phyloP scores from a whole-genome alignment of 768 basidiomycete genomes.

The Inosperma sp. region DNA sequence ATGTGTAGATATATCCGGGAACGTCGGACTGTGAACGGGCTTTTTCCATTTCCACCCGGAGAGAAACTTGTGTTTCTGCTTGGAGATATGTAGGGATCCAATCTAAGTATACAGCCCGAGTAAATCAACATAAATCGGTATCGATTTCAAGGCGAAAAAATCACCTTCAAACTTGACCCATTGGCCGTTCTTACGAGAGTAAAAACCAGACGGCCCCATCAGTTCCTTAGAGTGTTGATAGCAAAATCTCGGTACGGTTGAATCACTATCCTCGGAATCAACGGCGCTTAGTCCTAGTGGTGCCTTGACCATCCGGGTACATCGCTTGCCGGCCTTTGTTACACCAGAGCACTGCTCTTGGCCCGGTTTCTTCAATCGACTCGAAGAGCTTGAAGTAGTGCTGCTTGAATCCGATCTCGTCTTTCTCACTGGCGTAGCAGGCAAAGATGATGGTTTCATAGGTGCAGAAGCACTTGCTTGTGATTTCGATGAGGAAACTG shows the following conservation, averaged over 20 bases:
- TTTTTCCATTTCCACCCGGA: constrained; percentile 45
- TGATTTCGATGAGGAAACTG: constrained; percentile 18
- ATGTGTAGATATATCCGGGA: constrained; percentile 77
- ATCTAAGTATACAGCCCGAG: no score
- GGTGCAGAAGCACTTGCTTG: background rate
- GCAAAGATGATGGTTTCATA: constrained; percentile 14
- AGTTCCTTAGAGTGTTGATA: constrained; percentile 59
- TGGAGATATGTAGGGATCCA: constrained; percentile 69
- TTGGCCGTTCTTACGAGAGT: constrained; percentile 43
- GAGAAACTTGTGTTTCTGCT: constrained; percentile 52
- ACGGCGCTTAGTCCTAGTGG: constrained; percentile 23
- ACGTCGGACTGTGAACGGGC: constrained; percentile 52
- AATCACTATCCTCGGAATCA: constrained; percentile 29
- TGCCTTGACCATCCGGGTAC: constrained; percentile 54
- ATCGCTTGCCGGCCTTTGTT: constrained; percentile 62
- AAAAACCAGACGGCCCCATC: constrained; percentile 51
- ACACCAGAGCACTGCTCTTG: constrained; percentile 55
- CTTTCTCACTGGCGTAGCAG: constrained; percentile 10
- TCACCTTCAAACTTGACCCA: constrained; percentile 60
- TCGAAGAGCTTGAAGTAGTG: constrained; percentile 1
- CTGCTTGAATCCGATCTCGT: constrained; percentile 10
- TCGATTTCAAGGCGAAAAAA: constrained; percentile 9
- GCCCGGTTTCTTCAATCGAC: constrained; percentile 7
- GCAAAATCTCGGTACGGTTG: constrained; percentile 53
- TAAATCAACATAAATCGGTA: constrained; percentile 12